Conservation (phyloP, 2,329 filamentous ascomycete species). For the Boeremia lycopersici region DNA sequence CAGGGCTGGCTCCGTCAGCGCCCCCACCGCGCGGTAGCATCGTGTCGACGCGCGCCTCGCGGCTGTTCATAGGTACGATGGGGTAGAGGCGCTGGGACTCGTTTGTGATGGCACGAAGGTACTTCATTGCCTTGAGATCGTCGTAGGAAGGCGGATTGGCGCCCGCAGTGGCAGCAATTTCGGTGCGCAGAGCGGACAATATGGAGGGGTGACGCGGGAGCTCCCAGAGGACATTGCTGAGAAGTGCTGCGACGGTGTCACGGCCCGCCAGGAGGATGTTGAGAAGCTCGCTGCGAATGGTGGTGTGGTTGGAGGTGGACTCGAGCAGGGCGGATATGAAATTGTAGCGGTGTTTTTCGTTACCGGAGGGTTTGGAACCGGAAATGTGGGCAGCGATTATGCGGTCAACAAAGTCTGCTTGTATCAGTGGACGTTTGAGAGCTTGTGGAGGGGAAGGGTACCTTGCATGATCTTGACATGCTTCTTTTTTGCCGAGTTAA, state of each 20-base stretch:
- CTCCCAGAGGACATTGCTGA: conserved; percentile 44
- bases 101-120: conserved; percentile 37
- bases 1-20: conserved; percentile 26
- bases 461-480: conserved; percentile 25
- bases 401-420: conserved; percentile 7
- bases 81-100: conserved; percentile 42
- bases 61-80: conserved; percentile 38
- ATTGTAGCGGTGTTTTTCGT: conserved; percentile 20
- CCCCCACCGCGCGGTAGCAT: conserved; percentile 41
- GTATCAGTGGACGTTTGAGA: not conserved
- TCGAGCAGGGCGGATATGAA: conserved; percentile 34
- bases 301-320: conserved; percentile 19
- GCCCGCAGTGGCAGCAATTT: conserved; percentile 54
- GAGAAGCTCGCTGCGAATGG: conserved; percentile 38
- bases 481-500: conserved; percentile 15
- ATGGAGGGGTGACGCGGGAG: conserved; percentile 45
- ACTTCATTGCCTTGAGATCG: conserved; percentile 39
- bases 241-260: conserved; percentile 40
- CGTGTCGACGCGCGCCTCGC: conserved; percentile 36
- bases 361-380: not conserved
- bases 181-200: conserved; percentile 41
- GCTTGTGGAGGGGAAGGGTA: not conserved
- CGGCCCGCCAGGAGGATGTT: conserved; percentile 45
- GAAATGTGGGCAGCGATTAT: not conserved
- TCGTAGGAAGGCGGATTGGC: conserved; percentile 27